These are phyloP conservation scores for Fusarium tanahbumbuense DNA, from an alignment of 2,329 filamentous ascomycete genomes.

Conservation along the genomic window DNA sequence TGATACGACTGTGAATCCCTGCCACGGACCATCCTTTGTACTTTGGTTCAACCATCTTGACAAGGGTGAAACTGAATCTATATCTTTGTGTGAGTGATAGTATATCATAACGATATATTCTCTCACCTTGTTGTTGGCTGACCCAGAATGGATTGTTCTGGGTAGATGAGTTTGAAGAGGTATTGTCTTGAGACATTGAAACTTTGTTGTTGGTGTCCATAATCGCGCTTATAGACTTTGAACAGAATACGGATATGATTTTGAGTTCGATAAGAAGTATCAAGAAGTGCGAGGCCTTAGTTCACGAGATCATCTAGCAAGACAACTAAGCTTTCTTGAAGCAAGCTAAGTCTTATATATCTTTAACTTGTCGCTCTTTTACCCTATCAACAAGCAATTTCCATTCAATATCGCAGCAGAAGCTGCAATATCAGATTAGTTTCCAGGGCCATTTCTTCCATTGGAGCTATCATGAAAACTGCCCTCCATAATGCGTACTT, in stretches of 20 bases:
- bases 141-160: fast-evolving
- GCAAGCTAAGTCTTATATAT: too few relatives aligned
- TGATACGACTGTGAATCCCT: neutral
- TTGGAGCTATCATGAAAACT: neutral
- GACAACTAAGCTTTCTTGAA: too few relatives aligned
- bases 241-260: neutral
- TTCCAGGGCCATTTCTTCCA: neutral
- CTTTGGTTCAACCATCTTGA: neutral
- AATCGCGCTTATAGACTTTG: too few relatives aligned
- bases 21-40: neutral
- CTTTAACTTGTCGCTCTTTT: too few relatives aligned
- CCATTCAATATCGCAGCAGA: too few relatives aligned
- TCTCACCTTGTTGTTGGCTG: neutral
- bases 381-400: too few relatives aligned
- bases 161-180: too few relatives aligned
- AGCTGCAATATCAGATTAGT: fast-evolving
- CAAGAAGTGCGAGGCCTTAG: too few relatives aligned
- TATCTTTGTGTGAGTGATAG: fast-evolving
- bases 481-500: neutral
- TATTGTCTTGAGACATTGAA: too few relatives aligned
- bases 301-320: neutral
- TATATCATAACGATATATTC: fast-evolving
- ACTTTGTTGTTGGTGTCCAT: neutral
- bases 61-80: neutral
- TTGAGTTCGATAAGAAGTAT: neutral